These are phyloP conservation scores for Cystofilobasidium macerans DNA, from an alignment of 768 basidiomycete genomes.

Conservation along the genomic window DNA sequence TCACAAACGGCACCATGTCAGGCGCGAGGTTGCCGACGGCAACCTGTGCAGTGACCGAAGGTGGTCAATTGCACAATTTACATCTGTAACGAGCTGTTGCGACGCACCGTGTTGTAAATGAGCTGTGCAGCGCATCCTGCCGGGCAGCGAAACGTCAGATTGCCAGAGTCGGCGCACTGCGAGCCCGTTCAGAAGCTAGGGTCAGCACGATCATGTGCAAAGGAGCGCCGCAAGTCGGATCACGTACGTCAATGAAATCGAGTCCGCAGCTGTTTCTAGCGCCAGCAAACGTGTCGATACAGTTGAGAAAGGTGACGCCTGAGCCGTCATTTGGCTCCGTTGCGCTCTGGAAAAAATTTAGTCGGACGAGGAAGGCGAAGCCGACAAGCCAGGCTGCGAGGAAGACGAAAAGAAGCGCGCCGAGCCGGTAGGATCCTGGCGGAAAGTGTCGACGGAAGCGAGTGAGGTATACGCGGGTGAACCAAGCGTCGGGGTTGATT, in stretches of 20 bases:
- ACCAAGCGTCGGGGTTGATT: not conserved
- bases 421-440: not conserved
- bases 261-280: conserved; percentile 62
- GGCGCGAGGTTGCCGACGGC: conserved; percentile 58
- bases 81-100: not conserved
- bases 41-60: conserved; percentile 44
- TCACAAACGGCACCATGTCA: conserved; percentile 60
- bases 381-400: conserved; percentile 50
- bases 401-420: conserved; percentile 5
- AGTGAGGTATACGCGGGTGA: not conserved
- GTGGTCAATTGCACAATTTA: conserved; percentile 45
- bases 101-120: conserved; percentile 18
- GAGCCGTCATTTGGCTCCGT: conserved; percentile 40
- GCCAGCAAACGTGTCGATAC: conserved; percentile 61
- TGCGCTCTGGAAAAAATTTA: conserved; percentile 61
- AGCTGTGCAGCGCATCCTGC: conserved; percentile 48
- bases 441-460: not conserved
- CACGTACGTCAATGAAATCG: conserved; percentile 34
- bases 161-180: conserved; percentile 53
- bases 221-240: not conserved
- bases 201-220: not conserved
- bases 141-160: conserved; percentile 67
- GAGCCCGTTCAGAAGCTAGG: not conserved
- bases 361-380: conserved; percentile 59
- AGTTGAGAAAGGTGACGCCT: conserved; percentile 45